These are phyloP conservation scores for Knoxdaviesia capensis DNA, from an alignment of 2,329 filamentous ascomycete species.

Conservation along the genomic window DNA sequence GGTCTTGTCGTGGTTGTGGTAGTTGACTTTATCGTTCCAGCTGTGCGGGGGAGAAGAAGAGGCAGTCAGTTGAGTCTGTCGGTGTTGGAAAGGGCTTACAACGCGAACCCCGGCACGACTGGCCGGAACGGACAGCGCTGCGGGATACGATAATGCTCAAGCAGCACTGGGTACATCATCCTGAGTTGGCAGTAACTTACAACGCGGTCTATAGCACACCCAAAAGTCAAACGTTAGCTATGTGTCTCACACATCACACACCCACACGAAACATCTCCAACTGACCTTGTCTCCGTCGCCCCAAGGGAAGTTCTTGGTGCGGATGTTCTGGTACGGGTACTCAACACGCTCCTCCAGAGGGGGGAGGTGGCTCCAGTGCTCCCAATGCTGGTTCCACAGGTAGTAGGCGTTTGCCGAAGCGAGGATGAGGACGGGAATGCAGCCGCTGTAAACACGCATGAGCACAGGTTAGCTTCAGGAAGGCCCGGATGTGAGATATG, in stretches of 20 bases:
- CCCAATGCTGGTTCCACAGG: conserved; percentile 93
- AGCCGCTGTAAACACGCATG: conserved; percentile 32
- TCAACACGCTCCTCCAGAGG: conserved; percentile 79
- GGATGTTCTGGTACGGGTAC: conserved; percentile 97
- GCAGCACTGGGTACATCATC: not conserved
- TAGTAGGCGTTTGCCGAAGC: conserved; percentile 67
- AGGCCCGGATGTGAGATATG: not conserved
- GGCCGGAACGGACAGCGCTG: too few species aligned
- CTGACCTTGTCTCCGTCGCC: conserved; percentile 85
- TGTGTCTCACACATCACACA: conserved; percentile 3
- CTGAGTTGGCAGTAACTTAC: conserved; percentile 23
- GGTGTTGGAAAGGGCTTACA: not conserved
- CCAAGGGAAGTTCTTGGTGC: conserved; percentile 88
- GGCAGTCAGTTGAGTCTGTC: not conserved
- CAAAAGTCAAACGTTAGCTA: not conserved
- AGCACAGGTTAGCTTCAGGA: not conserved
- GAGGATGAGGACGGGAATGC: conserved; percentile 52
- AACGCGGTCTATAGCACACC: conserved; percentile 35
- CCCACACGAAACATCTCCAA: not conserved
- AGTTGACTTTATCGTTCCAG: conserved; percentile 94
- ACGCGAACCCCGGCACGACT: not conserved
- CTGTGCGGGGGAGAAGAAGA: conserved; percentile 17
- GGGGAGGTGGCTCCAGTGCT: conserved; percentile 73
- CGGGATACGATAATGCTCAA: too few species aligned
- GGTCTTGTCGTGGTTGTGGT: conserved; percentile 80